Evolutionary conservation across 495 filamentous ascomycete species (phyloP).

Genomic region (Daldinia childiae): DNA sequence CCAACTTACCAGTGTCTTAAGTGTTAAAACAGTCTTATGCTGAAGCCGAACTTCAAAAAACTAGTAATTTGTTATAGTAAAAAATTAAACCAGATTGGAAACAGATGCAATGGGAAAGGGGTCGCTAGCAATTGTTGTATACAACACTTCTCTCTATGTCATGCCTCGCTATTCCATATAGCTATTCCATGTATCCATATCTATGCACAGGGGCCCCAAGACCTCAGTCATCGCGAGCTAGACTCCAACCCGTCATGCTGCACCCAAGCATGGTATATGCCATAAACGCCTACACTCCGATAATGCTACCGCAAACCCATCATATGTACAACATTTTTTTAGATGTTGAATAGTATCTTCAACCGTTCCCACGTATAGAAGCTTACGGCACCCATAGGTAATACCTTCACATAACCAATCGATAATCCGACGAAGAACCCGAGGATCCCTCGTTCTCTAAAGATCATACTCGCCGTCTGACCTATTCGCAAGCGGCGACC

Average conservation of each 20-base stretch:
- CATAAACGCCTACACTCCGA: slow-evolving; percentile 38
- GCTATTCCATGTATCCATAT: slow-evolving; percentile 10
- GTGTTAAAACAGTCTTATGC: not conserved
- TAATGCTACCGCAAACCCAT: slow-evolving; percentile 23
- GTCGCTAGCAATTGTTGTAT: not conserved
- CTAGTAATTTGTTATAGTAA: not conserved
- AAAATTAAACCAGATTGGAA: not conserved
- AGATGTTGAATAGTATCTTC: slow-evolving; percentile 79
- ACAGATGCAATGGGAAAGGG: not conserved
- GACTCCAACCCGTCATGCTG: slow-evolving; percentile 23
- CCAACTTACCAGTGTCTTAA: not conserved
- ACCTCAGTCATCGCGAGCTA: slow-evolving; percentile 7
- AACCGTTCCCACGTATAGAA: slow-evolving; percentile 82
- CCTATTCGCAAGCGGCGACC: slow-evolving; percentile 77
- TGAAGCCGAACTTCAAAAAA: not conserved
- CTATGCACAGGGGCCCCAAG: slow-evolving; percentile 7
- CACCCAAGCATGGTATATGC: slow-evolving; percentile 25
- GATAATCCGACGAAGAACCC: slow-evolving; percentile 94
- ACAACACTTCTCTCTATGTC: slow-evolving; percentile 25
- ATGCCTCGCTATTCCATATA: slow-evolving; percentile 13
- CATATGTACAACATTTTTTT: slow-evolving; percentile 40
- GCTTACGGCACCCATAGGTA: slow-evolving; percentile 87
- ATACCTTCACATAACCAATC: slow-evolving; percentile 93
- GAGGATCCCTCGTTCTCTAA: slow-evolving; percentile 74
- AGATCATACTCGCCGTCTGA: slow-evolving; percentile 81